phyloP scores from a whole-genome alignment of 2,329 filamentous ascomycete genomes.

The Aureobasidium subglaciale region DNA sequence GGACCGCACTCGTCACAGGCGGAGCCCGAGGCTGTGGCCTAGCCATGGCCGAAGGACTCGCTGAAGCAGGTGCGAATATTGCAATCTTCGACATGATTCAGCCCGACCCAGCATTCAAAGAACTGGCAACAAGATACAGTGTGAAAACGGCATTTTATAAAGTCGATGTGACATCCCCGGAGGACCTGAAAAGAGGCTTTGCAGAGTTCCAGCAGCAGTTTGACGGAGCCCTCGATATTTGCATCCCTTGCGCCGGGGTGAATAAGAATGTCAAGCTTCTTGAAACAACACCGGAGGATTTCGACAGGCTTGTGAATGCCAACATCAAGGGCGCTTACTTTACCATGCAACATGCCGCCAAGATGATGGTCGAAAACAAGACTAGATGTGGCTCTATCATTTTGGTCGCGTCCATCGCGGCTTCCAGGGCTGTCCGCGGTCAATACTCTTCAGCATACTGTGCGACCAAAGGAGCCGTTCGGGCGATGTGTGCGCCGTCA shows the following conservation, averaged over 20 bases:
- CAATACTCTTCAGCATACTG: conserved; percentile 30
- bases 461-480: not conserved
- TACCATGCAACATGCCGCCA: conserved; percentile 42
- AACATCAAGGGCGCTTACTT: conserved; percentile 42
- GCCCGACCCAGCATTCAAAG: conserved; percentile 23
- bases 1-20: conserved; percentile 63
- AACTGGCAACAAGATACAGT: conserved; percentile 47
- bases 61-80: conserved; percentile 61
- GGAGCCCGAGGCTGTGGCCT: conserved; percentile 65
- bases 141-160: conserved; percentile 43
- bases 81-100: conserved; percentile 56
- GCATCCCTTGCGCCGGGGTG: conserved; percentile 41
- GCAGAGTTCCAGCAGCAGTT: conserved; percentile 30
- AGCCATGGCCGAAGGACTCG: conserved; percentile 55
- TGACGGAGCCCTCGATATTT: conserved; percentile 35
- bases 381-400: conserved; percentile 48
- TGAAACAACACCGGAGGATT: conserved; percentile 37
- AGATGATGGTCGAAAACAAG: conserved; percentile 45
- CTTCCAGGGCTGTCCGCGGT: conserved; percentile 44
- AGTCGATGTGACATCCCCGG: conserved; percentile 34
- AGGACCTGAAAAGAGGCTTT: conserved; percentile 29
- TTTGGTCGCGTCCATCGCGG: conserved; percentile 48
- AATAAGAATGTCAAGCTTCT: conserved; percentile 40
- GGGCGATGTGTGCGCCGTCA: conserved; percentile 48
- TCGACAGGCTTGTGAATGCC: conserved; percentile 36